These are phyloP conservation scores for Hymenotorrendiella dingleyae DNA, from an alignment of 2,329 filamentous ascomycete species.

Conservation along the genomic window DNA sequence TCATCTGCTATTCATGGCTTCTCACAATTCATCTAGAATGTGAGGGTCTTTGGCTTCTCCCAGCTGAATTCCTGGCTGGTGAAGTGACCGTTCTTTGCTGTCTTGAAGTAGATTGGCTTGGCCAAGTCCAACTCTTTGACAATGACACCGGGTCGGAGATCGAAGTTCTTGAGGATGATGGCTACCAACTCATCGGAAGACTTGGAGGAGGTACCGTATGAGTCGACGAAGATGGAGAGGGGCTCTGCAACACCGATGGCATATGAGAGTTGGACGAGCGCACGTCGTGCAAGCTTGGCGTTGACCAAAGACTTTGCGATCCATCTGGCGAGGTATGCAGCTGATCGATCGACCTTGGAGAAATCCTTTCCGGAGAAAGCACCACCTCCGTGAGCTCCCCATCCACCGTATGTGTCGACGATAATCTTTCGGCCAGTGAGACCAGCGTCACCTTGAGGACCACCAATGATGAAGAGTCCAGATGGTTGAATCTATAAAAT, in stretches of 20 bases:
- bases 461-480: conserved; percentile 97
- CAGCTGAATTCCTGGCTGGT: conserved; percentile 97
- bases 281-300: conserved; percentile 83
- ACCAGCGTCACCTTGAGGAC: conserved; percentile 97
- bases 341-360: conserved; percentile 99
- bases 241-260: conserved; percentile 98
- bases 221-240: conserved; percentile 95
- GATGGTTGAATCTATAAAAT: conserved; percentile 77
- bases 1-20: conserved; percentile 23
- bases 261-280: conserved; percentile 96
- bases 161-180: conserved; percentile 95
- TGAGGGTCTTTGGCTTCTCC: conserved; percentile 96
- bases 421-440: conserved; percentile 97
- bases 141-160: conserved; percentile 96
- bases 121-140: conserved; percentile 93
- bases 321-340: conserved; percentile 96
- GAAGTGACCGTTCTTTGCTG: conserved; percentile 99
- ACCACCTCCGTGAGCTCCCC: conserved; percentile 99
- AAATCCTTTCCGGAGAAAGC: conserved; percentile 99
- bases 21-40: conserved; percentile 58
- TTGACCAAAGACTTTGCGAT: conserved; percentile 96
- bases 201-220: conserved; percentile 90
- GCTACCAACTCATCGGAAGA: conserved; percentile 86
- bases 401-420: conserved; percentile 98
- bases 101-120: conserved; percentile 97